Evolutionary conservation across 129 eudicot genomes (phyloP), one percentile per base, ranked within the genome.

Genomic region (Escallonia herrerae): DNA sequence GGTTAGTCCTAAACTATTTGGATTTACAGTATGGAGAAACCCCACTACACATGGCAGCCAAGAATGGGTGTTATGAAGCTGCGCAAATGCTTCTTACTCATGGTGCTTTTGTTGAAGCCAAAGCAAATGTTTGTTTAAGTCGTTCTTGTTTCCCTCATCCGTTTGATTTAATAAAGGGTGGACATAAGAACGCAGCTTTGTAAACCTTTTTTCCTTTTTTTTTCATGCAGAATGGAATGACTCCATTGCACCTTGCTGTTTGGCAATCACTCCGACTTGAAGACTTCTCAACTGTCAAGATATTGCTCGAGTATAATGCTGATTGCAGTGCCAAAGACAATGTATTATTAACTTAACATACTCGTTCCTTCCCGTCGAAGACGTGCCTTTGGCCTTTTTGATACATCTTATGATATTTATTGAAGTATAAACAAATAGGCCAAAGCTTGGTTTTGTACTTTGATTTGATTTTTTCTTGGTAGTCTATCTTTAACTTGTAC

Each of bases 281-380:
- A 69, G 95, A 88, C 75, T 81, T 67, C 66, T 89, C 93, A 7
- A 86, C 96, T 43, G 96, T 93, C 41, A 67, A 75, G 73, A 86
- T 96, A 45, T 72, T 93, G 76, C 95, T 93, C 0, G 90, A 93
- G 79, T 69, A 83, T 74, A 74, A 86, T 45, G 96, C 99, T 37
- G 89, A 93, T 72, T 89, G 96, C 72, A 86, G 95, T 81, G 97
- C 99, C 62, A 89, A 93, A 84, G 99, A 93, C 73, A 72, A 93
- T 74, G 96, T 93, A 80, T 8, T 46, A 22, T n/a, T n/a, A n/a
- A 22, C 33, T 22, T 22, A 22, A 22, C 1, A 22, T 22, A 22
- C 33, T 22, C 33, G 33, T 1, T 22, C 33, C 33, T 22, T 22
- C 33, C 33, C 33, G 33, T 22, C 0, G 33, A 22, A 22, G 33